Percentiles rank a stretch among this genome's conserved stretches.
These are phyloP conservation scores for Cucumis sativus DNA, from an alignment of 306 rosid species.

Conservation along the genomic window Cucumber_9930_V3 NC_026659.2:28101501-28102000, in stretches of 20 bases:
- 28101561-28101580: background rate
- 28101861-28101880: slow-evolving; percentile 56
- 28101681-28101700: slow-evolving; percentile 91
- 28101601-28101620: slow-evolving; percentile 95
- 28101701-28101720: slow-evolving; percentile 82
- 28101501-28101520: background rate
- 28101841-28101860: slow-evolving; percentile 71
- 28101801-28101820: slow-evolving; percentile 80
- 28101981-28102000: background rate
- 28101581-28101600: slow-evolving; percentile 27
- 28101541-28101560: background rate
- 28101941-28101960: slow-evolving; percentile 79
- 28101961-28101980: slow-evolving; percentile 47
- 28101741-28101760: slow-evolving; percentile 57
- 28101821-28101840: slow-evolving; percentile 61
- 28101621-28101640: slow-evolving; percentile 91
- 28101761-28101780: slow-evolving; percentile 71
- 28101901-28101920: slow-evolving; percentile 79
- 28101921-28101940: slow-evolving; percentile 65
- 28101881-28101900: slow-evolving; percentile 84
- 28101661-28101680: slow-evolving; percentile 72
- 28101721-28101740: slow-evolving; percentile 68
- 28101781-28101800: slow-evolving; percentile 54
- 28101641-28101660: slow-evolving; percentile 84
- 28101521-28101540: background rate